Conservation (phyloP, 257 asterid species). For the Sherardia arvensis region DNA sequence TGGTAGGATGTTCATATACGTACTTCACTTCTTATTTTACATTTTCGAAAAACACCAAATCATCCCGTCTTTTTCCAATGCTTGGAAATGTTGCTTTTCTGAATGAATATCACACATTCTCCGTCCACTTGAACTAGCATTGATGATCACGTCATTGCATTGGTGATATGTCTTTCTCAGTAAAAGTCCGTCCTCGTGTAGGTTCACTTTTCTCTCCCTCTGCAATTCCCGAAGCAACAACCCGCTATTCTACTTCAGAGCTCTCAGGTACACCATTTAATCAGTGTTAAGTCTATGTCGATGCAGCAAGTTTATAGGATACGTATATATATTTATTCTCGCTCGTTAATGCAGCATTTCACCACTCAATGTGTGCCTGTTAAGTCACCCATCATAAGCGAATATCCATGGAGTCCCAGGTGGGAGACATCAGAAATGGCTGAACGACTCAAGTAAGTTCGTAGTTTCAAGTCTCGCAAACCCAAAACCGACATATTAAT, state of each 20-base stretch:
- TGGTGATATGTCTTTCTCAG: slow-evolving; percentile 13
- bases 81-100: background rate
- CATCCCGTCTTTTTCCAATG: background rate
- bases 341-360: slow-evolving; percentile 49
- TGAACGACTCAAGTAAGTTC: slow-evolving; percentile 64
- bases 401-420: slow-evolving; percentile 91
- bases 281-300: too few relatives aligned
- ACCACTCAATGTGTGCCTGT: slow-evolving; percentile 47
- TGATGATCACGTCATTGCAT: too few relatives aligned
- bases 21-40: background rate
- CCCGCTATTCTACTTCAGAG: slow-evolving; percentile 75
- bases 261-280: slow-evolving; percentile 49
- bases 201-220: slow-evolving; percentile 71
- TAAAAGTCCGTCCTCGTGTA: slow-evolving; percentile 15
- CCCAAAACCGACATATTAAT: too few relatives aligned
- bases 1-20: slow-evolving; percentile 39
- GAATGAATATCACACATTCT: background rate
- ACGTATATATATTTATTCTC: too few relatives aligned
- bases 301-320: too few relatives aligned
- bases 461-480: too few relatives aligned
- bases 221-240: slow-evolving; percentile 86
- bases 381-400: slow-evolving; percentile 46
- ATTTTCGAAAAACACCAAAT: background rate
- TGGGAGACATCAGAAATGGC: slow-evolving; percentile 80
- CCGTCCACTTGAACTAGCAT: background rate